Evolutionary conservation across 2,329 filamentous ascomycete species (phyloP), one percentile per base, ranked within the genome.

Genomic region (Aspergillus tubingensis): DNA sequence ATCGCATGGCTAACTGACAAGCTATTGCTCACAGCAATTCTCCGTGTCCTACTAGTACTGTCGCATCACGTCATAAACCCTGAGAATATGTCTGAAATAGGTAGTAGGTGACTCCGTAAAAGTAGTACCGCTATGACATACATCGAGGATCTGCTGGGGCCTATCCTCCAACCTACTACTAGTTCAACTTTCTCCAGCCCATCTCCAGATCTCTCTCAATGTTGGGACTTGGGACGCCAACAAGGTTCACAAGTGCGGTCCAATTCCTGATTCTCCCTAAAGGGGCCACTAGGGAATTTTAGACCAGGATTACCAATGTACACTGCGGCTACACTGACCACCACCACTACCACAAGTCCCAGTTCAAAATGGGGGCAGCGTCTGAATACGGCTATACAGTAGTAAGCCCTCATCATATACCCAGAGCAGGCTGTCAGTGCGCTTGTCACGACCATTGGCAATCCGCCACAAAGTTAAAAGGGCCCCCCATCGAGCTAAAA

Each of bases 241-340:
- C 38, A 49, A 49, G 44, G 44, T 43, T 43, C 15, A 5, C 52
- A 25, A 54, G 52, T 21, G 38, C 30, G 23, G 23, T n/a, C 52
- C 38, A 30, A 43, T 19, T 32, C 38, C 38, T 32, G 23, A 32
- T 21, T 54, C n/a, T 43, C n/a, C 10, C 21, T 43, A 41, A 6
- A 38, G 11, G 41, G 13, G 52, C 52, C 52, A 30, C 52, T 54
- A 54, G 41, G 52, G 52, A 32, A 13, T 43, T 49, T 48, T 30
- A 17, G 44, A 30, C 44, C 44, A 13, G 44, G 23, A 27, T 23
- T 27, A 49, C 44, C 44, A 25, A n/a, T 49, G 23, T 49, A 8
- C 21, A 27, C 23, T 5, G 44, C 44, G 23, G 23, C 44, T 27
- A 27, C 44, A 49, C 44, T 49, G 44, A 27, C 44, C 44, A 25